Percentiles rank a stretch among this genome's conserved stretches.
Evolutionary conservation across 169 alveolate genomes (phyloP).

Genomic region (Eimeria brunetti): DNA sequence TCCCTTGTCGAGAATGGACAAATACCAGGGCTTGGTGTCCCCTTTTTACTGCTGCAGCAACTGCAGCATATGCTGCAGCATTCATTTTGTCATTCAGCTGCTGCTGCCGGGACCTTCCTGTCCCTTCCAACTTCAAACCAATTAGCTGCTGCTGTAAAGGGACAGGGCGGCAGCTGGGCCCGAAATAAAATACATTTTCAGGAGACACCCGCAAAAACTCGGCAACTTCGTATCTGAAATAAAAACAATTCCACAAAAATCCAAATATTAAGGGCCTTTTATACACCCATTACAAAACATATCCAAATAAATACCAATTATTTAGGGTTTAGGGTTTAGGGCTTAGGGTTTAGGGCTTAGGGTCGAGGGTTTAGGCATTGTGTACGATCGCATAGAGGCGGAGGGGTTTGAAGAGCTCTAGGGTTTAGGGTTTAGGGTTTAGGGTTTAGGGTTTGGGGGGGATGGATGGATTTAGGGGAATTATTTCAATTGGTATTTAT

Average conservation of each 20-base stretch:
- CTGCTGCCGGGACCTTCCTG: conserved; percentile 93
- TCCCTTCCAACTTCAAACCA: conserved; percentile 93
- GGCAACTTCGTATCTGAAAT: conserved; percentile 94
- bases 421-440: no score
- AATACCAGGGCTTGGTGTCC: conserved; percentile 97
- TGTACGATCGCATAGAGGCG: no score
- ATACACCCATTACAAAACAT: no score
- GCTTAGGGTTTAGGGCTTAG: no score
- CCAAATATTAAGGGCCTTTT: no score
- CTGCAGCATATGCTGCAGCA: conserved; percentile 96
- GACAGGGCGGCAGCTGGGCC: conserved; percentile 95
- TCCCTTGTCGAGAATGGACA: conserved; percentile 99
- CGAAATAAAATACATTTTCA: conserved; percentile 82
- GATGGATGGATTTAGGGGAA: no score
- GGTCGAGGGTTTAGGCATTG: no score
- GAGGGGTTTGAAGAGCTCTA: no score
- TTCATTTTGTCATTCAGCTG: conserved; percentile 82
- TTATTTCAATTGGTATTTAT: no score
- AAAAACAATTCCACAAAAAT: background rate
- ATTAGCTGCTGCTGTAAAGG: conserved; percentile 97
- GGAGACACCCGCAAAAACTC: conserved; percentile 94
- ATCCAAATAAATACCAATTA: no score
- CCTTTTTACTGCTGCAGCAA: conserved; percentile 87
- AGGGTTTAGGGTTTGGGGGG: no score
- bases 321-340: no score